Conservation (phyloP, 805 yeast genomes). For the Myxozyma geophila region DNA sequence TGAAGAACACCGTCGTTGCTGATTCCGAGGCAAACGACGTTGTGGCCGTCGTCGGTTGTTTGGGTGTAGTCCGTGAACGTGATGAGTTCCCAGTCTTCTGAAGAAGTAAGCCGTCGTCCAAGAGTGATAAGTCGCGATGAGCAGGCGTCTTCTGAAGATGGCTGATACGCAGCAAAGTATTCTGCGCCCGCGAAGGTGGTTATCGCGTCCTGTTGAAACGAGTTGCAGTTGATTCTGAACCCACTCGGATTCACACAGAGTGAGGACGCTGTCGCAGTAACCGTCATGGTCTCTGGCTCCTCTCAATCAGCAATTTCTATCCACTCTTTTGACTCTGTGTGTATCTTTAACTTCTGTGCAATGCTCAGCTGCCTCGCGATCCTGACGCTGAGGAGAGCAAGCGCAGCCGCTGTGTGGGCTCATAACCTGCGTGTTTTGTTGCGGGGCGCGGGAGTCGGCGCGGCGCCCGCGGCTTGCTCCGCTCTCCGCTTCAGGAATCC, state of each 20-base stretch:
- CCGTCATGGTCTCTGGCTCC: neutral
- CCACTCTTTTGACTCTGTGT: too few species aligned
- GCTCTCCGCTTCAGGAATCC: slow-evolving; percentile 4
- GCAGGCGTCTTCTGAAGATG: slow-evolving; percentile 8
- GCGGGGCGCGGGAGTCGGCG: neutral
- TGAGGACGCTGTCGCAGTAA: neutral
- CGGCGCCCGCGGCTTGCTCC: slow-evolving; percentile 13
- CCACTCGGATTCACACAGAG: slow-evolving; percentile 33
- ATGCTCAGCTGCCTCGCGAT: too few species aligned
- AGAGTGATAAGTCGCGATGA: slow-evolving; percentile 19
- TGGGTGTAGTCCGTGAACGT: slow-evolving; percentile 36
- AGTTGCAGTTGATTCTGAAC: slow-evolving; percentile 37
- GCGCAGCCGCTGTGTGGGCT: neutral
- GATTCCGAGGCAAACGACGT: slow-evolving; percentile 39
- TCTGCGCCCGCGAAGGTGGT: slow-evolving; percentile 32
- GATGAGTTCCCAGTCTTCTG: slow-evolving; percentile 29
- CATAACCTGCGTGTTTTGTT: too few species aligned
- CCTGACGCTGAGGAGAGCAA: neutral
- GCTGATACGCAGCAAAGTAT: slow-evolving; percentile 28
- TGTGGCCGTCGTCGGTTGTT: slow-evolving; percentile 39
- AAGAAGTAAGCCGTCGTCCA: slow-evolving; percentile 29
- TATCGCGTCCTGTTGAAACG: slow-evolving; percentile 39
- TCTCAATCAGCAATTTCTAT: neutral
- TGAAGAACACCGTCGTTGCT: slow-evolving; percentile 40
- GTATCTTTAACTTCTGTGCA: too few species aligned